phyloP scores from a whole-genome alignment of 805 yeast species.

The Schwanniomyces vanrijiae region DNA sequence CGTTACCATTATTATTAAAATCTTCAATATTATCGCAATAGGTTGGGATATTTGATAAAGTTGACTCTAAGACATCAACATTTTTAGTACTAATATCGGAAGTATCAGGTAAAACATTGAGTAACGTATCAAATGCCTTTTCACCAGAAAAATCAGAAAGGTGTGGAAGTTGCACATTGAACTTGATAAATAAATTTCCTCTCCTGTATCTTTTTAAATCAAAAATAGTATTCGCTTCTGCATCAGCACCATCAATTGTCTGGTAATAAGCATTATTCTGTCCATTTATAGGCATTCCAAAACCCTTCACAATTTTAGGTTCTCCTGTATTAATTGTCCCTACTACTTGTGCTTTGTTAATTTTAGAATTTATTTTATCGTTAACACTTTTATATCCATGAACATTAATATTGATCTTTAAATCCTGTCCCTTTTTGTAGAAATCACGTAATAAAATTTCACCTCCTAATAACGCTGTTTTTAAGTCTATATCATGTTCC shows the following conservation, averaged over 20 bases:
- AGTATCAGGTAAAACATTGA: constrained; percentile 19
- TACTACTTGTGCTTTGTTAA: constrained; percentile 44
- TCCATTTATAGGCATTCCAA: constrained; percentile 62
- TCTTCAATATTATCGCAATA: not conserved
- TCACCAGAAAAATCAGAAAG: constrained; percentile 25
- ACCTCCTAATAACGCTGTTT: constrained; percentile 63
- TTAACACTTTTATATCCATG: constrained; percentile 26
- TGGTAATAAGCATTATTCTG: constrained; percentile 27
- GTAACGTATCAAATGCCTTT: constrained; percentile 19
- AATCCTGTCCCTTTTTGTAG: constrained; percentile 29
- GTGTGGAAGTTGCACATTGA: constrained; percentile 36
- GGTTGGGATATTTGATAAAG: constrained; percentile 9
- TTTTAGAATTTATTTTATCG: constrained; percentile 10
- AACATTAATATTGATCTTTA: constrained; percentile 32
- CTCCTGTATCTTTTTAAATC: constrained; percentile 20
- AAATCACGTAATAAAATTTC: constrained; percentile 33
- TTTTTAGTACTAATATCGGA: not conserved
- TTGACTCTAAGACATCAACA: constrained; percentile 2
- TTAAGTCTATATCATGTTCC: constrained; percentile 47
- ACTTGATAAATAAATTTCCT: constrained; percentile 41
- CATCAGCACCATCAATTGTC: constrained; percentile 12
- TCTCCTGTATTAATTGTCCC: constrained; percentile 53
- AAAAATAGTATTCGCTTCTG: constrained; percentile 15
- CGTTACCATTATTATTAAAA: not conserved
- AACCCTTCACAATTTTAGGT: constrained; percentile 47